These are phyloP conservation scores for Apiospora phragmitis DNA, from an alignment of 2,329 filamentous ascomycete species.

Conservation along the genomic window DNA sequence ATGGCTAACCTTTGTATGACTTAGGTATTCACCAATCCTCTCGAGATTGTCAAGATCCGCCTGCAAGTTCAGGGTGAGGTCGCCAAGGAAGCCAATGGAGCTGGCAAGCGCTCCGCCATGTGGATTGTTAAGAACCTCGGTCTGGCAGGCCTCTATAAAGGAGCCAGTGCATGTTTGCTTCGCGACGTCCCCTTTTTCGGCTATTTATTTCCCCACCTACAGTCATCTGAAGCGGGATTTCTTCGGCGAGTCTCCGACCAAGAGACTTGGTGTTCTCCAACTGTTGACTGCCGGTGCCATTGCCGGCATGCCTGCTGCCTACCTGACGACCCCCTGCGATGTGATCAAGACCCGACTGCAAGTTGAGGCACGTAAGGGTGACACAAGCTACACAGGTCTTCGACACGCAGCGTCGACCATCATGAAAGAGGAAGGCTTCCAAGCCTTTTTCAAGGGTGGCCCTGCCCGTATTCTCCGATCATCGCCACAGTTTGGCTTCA, in stretches of 20 bases:
- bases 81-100: constrained; percentile 79
- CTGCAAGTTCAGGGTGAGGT: constrained; percentile 97
- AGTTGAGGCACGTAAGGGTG: constrained; percentile 95
- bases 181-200: constrained; percentile 98
- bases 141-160: constrained; percentile 94
- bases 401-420: constrained; percentile 84
- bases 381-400: constrained; percentile 82
- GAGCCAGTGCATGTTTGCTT: constrained; percentile 88
- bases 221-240: constrained; percentile 90
- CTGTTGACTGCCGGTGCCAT: constrained; percentile 94
- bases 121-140: constrained; percentile 98
- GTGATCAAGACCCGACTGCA: constrained; percentile 99
- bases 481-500: constrained; percentile 97
- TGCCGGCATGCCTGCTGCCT: constrained; percentile 86
- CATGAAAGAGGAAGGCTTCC: constrained; percentile 87
- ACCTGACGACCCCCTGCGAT: constrained; percentile 95
- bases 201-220: constrained; percentile 98
- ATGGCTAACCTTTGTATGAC: not conserved
- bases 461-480: constrained; percentile 93
- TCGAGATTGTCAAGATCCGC: constrained; percentile 99
- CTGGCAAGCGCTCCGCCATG: constrained; percentile 87
- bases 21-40: constrained; percentile 92
- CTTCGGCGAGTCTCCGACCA: constrained; percentile 84
- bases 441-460: constrained; percentile 97
- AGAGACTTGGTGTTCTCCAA: constrained; percentile 88